phyloP scores from a whole-genome alignment of 257 asterid genomes.

The Solanum ossicruentum region DNA sequence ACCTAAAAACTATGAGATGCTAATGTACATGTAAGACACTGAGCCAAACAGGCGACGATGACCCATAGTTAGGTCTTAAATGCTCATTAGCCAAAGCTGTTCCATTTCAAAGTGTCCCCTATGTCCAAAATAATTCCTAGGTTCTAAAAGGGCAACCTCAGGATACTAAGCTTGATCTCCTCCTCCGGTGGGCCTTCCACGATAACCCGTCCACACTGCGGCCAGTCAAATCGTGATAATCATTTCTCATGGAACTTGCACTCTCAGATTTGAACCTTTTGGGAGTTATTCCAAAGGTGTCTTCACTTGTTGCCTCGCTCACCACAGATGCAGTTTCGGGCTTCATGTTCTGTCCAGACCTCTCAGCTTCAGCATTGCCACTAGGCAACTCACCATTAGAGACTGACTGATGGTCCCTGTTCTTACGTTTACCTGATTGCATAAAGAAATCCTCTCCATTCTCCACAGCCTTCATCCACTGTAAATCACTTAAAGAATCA shows the following conservation, averaged over 20 bases:
- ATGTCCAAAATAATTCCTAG: neutral
- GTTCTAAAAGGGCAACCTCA: neutral
- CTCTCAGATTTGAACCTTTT: conserved; percentile 38
- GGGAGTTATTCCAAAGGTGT: conserved; percentile 23
- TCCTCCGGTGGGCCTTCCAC: conserved; percentile 72
- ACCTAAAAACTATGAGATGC: neutral
- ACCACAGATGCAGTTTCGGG: conserved; percentile 27
- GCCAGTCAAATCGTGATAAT: conserved; percentile 17
- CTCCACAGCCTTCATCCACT: conserved; percentile 69
- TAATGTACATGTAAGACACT: neutral
- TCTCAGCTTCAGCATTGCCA: conserved; percentile 18
- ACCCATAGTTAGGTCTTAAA: neutral
- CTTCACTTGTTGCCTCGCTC: conserved; percentile 48
- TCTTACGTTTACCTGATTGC: conserved; percentile 28
- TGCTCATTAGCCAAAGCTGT: neutral
- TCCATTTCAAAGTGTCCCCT: neutral
- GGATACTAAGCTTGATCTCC: conserved; percentile 60
- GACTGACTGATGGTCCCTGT: conserved; percentile 22
- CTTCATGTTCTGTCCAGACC: conserved; percentile 16
- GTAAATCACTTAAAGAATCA: conserved; percentile 53
- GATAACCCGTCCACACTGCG: conserved; percentile 42
- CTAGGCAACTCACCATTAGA: conserved; percentile 17
- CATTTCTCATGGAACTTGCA: conserved; percentile 27
- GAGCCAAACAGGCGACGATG: neutral
- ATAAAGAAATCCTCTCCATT: conserved; percentile 38